Conservation (phyloP, 139 green algal species). For the Tetraselmis striata region DNA sequence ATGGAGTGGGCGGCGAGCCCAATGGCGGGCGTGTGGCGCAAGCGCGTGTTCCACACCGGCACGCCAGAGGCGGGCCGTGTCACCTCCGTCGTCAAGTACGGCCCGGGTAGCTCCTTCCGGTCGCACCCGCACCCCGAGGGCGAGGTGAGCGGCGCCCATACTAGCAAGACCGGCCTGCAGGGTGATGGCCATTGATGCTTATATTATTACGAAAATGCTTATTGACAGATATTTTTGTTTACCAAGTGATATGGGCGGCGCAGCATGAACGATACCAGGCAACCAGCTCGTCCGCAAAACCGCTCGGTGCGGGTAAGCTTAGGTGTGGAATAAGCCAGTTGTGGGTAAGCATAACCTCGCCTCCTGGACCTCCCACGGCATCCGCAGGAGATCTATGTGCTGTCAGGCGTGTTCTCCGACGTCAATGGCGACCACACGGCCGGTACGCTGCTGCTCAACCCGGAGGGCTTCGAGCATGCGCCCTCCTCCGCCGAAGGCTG, state of each 20-base stretch:
- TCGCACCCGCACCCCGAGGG: background rate
- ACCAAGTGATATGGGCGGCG: too few relatives aligned
- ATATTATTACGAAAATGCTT: too few relatives aligned
- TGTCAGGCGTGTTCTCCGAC: background rate
- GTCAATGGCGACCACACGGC: background rate
- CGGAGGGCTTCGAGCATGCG: constrained; percentile 2
- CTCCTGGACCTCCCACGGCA: too few relatives aligned
- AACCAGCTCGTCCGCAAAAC: too few relatives aligned
- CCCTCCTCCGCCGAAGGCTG: background rate
- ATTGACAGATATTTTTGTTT: too few relatives aligned
- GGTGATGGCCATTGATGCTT: too few relatives aligned
- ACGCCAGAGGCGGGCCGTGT: background rate
- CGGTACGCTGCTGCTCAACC: constrained; percentile 1
- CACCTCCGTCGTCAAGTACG: background rate
- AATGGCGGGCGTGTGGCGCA: background rate
- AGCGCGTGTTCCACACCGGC: background rate
- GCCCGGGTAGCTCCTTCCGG: background rate
- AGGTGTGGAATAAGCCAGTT: too few relatives aligned
- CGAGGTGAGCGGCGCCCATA: background rate
- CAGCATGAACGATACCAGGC: too few relatives aligned
- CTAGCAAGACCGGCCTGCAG: too few relatives aligned
- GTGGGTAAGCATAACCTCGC: too few relatives aligned
- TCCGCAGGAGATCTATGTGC: background rate
- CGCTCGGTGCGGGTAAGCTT: too few relatives aligned
- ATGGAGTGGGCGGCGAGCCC: background rate